Base-by-base conservation (phyloP, 495 filamentous ascomycete species). In the Podospora didyma region DNA sequence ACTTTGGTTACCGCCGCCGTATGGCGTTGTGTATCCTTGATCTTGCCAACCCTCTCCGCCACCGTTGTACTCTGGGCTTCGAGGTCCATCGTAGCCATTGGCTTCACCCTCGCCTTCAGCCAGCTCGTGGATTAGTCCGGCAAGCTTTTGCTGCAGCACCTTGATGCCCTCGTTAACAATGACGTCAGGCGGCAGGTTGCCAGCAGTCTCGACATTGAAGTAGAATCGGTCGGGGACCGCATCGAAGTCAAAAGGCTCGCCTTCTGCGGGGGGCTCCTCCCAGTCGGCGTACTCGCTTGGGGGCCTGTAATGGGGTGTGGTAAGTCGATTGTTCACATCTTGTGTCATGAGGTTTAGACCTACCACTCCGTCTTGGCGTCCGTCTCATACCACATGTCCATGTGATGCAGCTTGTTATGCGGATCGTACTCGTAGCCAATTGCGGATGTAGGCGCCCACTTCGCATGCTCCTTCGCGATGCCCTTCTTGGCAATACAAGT, bases 391-490 rank as follows among this genome's bases (percentile, higher is more conserved):
- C 94, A 98, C 67, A 92, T 83, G 65, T 95, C 88, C 41, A 90
- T 75, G 75, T 98, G 94, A 56, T 81, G 78, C 46, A 98, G 73
- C 70, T 92, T 95, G 72, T 98, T 98, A 68, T 92, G 87, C 56
- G 94, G 94, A 67, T 98, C 94, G 71, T 98, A 98, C 73, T 98
- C 94, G 63, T 97, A 98, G 22, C 91, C 94, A 49, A 98, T 86
- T 5, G 94, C 95, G 54, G 92, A 79, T 41, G 87, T 89, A 2
- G 95, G 92, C 48, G 89, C 86, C 94, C 94, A 98, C 70, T 98
- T 98, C 0, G 95, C 88, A 76, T 98, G 94, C 69, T 98, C 94
- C 79, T 97, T 98, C 2, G 93, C 92, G 56, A 97, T 97, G 0
- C 94, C 94, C 78, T 97, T 97, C 81, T 96, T 97, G 51, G 92